Percentiles rank a stretch among this genome's conserved stretches.
Evolutionary conservation across 805 yeast genomes (phyloP).

Genomic region (Alloascoidea africana): DNA sequence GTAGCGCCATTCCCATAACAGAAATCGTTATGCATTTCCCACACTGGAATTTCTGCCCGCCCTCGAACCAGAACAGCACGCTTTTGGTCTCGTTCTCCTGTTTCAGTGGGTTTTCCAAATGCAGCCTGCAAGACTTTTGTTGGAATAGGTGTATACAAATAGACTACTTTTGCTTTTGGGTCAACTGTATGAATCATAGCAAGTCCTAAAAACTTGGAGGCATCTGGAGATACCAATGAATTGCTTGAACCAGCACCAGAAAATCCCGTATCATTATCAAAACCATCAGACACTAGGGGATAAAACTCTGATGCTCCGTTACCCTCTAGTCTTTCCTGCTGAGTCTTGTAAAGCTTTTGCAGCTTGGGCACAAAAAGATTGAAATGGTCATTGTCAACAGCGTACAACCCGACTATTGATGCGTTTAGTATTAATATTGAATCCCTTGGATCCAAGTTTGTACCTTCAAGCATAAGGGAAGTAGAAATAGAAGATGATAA

Average conservation of each 20-base stretch:
- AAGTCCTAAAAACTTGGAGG: constrained; percentile 28
- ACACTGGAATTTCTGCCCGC: constrained; percentile 47
- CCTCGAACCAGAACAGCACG: constrained; percentile 40
- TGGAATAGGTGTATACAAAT: constrained; percentile 38
- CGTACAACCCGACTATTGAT: constrained; percentile 24
- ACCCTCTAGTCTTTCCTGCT: constrained; percentile 6
- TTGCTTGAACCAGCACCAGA: no score
- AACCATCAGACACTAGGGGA: constrained; percentile 1
- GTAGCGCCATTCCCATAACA: background rate
- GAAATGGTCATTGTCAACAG: constrained; percentile 15
- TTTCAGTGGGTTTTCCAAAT: no score
- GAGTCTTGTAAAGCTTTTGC: constrained; percentile 3
- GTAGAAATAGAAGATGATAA: background rate
- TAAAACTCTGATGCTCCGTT: constrained; percentile 2
- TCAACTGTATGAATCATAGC: constrained; percentile 58
- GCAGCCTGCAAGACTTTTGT: constrained; percentile 8
- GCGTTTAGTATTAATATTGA: constrained; percentile 18
- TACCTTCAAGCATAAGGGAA: background rate
- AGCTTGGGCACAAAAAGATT: constrained; percentile 3
- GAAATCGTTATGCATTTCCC: constrained; percentile 24
- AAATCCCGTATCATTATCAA: constrained; percentile 5
- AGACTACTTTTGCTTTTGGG: constrained; percentile 20
- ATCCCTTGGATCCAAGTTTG: constrained; percentile 3
- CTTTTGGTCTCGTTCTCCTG: constrained; percentile 13
- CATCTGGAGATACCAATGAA: constrained; percentile 5